Evolutionary conservation across 164 flowering plant species (phyloP), one percentile per base, ranked within the genome.

Genomic region (Vitis rotundifolia): DNA sequence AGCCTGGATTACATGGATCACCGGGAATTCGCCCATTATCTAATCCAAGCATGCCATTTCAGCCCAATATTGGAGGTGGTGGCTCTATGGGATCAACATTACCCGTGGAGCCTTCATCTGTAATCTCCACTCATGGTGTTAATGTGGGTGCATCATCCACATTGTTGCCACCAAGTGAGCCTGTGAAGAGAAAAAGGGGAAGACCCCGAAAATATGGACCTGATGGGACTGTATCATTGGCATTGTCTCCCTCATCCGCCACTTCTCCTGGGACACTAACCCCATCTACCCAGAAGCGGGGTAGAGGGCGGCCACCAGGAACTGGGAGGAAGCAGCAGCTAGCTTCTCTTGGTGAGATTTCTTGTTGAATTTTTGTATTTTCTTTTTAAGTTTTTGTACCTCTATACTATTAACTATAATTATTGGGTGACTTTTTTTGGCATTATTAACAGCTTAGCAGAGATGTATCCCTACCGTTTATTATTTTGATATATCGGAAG

Each of bases 301-400:
- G 97, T 57, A 84, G 98, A 78, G 98, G 98, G 60, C 87, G 98
- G 70, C 98, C 98, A n/a, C 93, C 91, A 0, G 97, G 98, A 18
- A 74, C 87, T 62, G 96, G 97, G 37, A 86, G 81, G 74, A 94
- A 90, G 76, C 94, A 89, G n/a, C 94, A 83, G 71, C 76, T 87
- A 60, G 85, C 94, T 81, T 81, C 97, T 61, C 79, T 84, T 67
- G 96, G 98, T 92, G 73, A 76, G 82, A 70, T 67, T 22, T 77
- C 58, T 65, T 13, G 11, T 12, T 22, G 14, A 68, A 3, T 67
- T 64, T 59, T 55, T 4, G 5, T 31, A 31, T 68, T 64, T 47
- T 75, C 52, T 53, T 12, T 8, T 11, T 22, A 10, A 67, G 1
- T 67, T 64, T 59, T 55, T 31, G 44, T 31, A 31, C 5, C 44